These are phyloP conservation scores for Glycine tomentella DNA, from an alignment of 306 rosid genomes.

Conservation along the genomic window DNA sequence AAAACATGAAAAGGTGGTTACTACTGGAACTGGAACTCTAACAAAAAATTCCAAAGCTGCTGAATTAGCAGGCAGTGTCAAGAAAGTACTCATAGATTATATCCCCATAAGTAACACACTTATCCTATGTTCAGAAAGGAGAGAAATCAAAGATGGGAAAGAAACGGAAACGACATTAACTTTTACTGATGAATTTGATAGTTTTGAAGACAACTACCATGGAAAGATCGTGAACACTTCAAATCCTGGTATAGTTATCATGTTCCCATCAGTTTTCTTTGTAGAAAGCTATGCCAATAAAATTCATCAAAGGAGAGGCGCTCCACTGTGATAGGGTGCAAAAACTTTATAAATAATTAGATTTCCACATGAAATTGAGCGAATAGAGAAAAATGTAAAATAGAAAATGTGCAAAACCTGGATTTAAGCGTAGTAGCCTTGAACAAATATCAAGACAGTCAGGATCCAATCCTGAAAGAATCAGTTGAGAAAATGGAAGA, in stretches of 20 bases:
- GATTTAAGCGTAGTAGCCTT: conserved; percentile 61
- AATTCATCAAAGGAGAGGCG: conserved; percentile 68
- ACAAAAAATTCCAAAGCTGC: background rate
- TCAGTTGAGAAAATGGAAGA: conserved; percentile 63
- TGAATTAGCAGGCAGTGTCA: background rate
- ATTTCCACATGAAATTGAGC: conserved; percentile 17
- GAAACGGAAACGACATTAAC: background rate
- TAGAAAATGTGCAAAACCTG: conserved; percentile 53
- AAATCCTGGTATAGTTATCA: background rate
- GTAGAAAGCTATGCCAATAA: conserved; percentile 57
- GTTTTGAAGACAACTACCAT: background rate
- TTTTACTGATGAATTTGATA: background rate
- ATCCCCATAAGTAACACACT: background rate
- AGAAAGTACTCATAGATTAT: background rate
- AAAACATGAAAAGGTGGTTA: background rate
- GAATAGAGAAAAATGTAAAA: background rate
- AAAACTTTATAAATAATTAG: conserved; percentile 26
- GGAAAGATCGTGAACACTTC: conserved; percentile 1
- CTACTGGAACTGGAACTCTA: background rate
- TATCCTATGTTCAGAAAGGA: background rate
- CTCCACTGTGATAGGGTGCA: conserved; percentile 52
- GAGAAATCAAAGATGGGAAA: background rate
- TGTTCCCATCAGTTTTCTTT: conserved; percentile 31
- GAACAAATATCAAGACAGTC: conserved; percentile 67
- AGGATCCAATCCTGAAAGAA: conserved; percentile 54